Conservation (phyloP, 1,284 basidiomycete species). For the Bjerkandera adusta region DNA sequence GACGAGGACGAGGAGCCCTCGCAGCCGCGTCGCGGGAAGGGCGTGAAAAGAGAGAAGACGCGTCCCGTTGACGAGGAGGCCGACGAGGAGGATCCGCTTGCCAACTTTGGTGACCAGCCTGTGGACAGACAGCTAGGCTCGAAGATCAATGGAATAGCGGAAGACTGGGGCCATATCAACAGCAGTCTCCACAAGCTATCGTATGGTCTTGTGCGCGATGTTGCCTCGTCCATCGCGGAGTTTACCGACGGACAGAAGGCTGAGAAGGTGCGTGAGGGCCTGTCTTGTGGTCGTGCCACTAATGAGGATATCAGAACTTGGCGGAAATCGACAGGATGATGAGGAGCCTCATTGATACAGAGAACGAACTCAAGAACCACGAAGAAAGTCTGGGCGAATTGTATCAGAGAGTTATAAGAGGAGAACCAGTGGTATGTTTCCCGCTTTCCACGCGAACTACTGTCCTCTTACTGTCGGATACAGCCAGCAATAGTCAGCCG, state of each 20-base stretch:
- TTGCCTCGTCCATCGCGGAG: slow-evolving; percentile 62
- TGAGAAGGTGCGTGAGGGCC: slow-evolving; percentile 40
- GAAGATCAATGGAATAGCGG: slow-evolving; percentile 51
- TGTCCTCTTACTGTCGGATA: not conserved
- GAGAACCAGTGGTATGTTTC: slow-evolving; percentile 54
- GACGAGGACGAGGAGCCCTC: slow-evolving; percentile 37
- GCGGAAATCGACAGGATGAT: slow-evolving; percentile 60
- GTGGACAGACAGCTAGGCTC: slow-evolving; percentile 46
- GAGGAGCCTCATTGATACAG: slow-evolving; percentile 64
- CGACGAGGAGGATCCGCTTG: slow-evolving; percentile 26
- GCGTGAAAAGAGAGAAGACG: slow-evolving; percentile 42
- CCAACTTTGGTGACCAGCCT: slow-evolving; percentile 61
- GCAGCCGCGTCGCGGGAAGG: too few relatives aligned
- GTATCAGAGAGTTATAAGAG: slow-evolving; percentile 49
- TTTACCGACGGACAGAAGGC: slow-evolving; percentile 52
- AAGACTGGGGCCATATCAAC: slow-evolving; percentile 58
- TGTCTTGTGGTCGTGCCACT: not conserved
- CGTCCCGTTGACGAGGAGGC: slow-evolving; percentile 14
- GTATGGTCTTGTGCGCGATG: slow-evolving; percentile 48
- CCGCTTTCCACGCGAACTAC: not conserved
- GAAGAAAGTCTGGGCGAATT: slow-evolving; percentile 53
- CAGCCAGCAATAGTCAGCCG: slow-evolving; percentile 47
- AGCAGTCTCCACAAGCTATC: slow-evolving; percentile 42
- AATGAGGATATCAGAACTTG: slow-evolving; percentile 42
- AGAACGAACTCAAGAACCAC: slow-evolving; percentile 56